Evolutionary conservation across 2,329 filamentous ascomycete genomes (phyloP).

Genomic region (Fusarium setosum): DNA sequence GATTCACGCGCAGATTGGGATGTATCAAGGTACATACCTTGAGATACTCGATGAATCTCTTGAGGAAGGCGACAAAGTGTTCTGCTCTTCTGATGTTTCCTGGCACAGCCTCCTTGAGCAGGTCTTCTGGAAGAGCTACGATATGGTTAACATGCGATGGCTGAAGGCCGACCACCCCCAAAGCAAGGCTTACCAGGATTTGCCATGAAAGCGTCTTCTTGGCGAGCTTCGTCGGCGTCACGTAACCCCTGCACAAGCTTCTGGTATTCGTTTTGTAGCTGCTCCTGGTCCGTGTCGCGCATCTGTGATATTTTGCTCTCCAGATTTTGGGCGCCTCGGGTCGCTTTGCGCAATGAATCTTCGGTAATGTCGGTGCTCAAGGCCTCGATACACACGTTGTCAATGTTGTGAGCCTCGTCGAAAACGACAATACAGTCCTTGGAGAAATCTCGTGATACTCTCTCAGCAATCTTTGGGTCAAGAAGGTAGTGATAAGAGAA

Average conservation of each 20-base stretch:
- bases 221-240: constrained; percentile 87
- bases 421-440: constrained; percentile 99
- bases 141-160: constrained; percentile 2
- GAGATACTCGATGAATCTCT: constrained; percentile 96
- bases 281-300: constrained; percentile 94
- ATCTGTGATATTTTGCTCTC: constrained; percentile 93
- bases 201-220: constrained; percentile 97
- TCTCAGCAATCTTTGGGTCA: constrained; percentile 96
- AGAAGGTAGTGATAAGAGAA: constrained; percentile 99
- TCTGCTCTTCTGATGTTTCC: constrained; percentile 96
- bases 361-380: constrained; percentile 97
- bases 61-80: constrained; percentile 94
- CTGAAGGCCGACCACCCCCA: neutral
- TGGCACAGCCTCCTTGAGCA: constrained; percentile 94
- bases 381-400: constrained; percentile 99
- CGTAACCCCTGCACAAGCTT: constrained; percentile 93
- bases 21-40: constrained; percentile 65
- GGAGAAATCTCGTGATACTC: constrained; percentile 93
- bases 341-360: constrained; percentile 91
- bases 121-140: constrained; percentile 84
- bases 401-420: constrained; percentile 98
- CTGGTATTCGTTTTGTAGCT: constrained; percentile 93
- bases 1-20: neutral
- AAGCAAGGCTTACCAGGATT: constrained; percentile 73
- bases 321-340: constrained; percentile 88